Evolutionary conservation across 2,329 filamentous ascomycete species (phyloP).

Genomic region (Exophiala spinifera): DNA sequence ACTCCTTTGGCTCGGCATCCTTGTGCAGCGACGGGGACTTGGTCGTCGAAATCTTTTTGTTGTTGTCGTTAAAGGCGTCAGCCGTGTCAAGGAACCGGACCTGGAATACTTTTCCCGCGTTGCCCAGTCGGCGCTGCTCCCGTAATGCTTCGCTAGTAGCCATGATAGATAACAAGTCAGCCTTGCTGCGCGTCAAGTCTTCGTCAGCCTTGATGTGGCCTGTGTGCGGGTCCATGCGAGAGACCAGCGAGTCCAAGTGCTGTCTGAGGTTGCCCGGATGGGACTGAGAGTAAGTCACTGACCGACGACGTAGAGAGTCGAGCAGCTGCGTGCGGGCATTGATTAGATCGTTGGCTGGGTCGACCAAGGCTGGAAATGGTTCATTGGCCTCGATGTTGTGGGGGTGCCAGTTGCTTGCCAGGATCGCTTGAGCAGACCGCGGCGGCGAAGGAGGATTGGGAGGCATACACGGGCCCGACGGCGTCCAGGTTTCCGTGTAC

Average conservation of each 20-base stretch:
- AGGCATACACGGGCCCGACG: too few species aligned
- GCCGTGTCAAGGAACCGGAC: neutral
- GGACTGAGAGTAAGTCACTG: neutral
- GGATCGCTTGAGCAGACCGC: neutral
- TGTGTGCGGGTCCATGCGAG: neutral
- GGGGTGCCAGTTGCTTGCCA: neutral
- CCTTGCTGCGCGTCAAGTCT: slow-evolving; percentile 4
- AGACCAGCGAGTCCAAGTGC: slow-evolving; percentile 2
- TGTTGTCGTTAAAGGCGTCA: too few species aligned
- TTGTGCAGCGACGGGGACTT: neutral
- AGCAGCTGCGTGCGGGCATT: slow-evolving; percentile 6
- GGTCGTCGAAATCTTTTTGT: too few species aligned
- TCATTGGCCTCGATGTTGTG: neutral
- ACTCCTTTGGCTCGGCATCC: neutral
- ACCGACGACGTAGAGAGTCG: neutral
- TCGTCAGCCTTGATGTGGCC: slow-evolving; percentile 7
- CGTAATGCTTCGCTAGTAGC: neutral
- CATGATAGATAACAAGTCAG: neutral
- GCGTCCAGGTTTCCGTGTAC: too few species aligned
- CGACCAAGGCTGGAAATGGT: slow-evolving; percentile 2
- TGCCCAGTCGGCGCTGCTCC: neutral
- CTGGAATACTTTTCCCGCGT: neutral
- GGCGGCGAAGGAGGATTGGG: too few species aligned
- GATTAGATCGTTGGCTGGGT: slow-evolving; percentile 7
- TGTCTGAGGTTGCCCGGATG: neutral